These are phyloP conservation scores for Rubroshorea leprosula DNA, from an alignment of 345 rosid species.

Conservation along the genomic window DNA sequence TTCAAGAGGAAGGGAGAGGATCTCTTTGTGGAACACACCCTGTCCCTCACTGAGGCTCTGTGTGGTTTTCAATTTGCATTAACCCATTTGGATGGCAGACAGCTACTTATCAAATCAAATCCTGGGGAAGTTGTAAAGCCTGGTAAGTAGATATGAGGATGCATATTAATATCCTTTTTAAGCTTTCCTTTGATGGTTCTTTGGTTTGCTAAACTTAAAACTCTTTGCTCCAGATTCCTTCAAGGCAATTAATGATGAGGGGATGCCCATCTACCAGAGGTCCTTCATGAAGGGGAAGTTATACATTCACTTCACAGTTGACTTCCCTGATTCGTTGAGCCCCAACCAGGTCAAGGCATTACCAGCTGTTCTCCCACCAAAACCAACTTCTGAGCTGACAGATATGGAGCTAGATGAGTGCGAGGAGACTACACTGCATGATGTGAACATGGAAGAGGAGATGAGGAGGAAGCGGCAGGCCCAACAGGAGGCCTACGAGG, in stretches of 20 bases:
- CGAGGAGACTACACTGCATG: slow-evolving; percentile 83
- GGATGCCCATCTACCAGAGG: slow-evolving; percentile 74
- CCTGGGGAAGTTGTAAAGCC: slow-evolving; percentile 90
- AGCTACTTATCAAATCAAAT: slow-evolving; percentile 76
- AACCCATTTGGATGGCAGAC: slow-evolving; percentile 80
- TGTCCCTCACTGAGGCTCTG: slow-evolving; percentile 80
- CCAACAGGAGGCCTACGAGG: slow-evolving; percentile 53
- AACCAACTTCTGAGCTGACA: slow-evolving; percentile 35
- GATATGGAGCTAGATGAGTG: slow-evolving; percentile 89
- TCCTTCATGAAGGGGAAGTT: slow-evolving; percentile 94
- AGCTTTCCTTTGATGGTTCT: neutral
- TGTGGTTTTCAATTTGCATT: slow-evolving; percentile 82
- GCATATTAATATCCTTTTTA: neutral
- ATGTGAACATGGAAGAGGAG: slow-evolving; percentile 88
- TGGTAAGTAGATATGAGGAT: slow-evolving; percentile 31
- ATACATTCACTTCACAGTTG: slow-evolving; percentile 74
- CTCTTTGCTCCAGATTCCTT: slow-evolving; percentile 42
- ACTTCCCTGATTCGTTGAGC: slow-evolving; percentile 73
- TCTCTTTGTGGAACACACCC: slow-evolving; percentile 71
- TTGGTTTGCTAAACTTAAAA: neutral
- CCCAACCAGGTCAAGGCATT: slow-evolving; percentile 67
- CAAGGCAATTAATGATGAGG: slow-evolving; percentile 85
- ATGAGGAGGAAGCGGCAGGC: slow-evolving; percentile 66
- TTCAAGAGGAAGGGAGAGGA: slow-evolving; percentile 88
- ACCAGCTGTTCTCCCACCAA: slow-evolving; percentile 54